phyloP scores from a whole-genome alignment of 768 basidiomycete species.

The Termitomyces sp. region DNA sequence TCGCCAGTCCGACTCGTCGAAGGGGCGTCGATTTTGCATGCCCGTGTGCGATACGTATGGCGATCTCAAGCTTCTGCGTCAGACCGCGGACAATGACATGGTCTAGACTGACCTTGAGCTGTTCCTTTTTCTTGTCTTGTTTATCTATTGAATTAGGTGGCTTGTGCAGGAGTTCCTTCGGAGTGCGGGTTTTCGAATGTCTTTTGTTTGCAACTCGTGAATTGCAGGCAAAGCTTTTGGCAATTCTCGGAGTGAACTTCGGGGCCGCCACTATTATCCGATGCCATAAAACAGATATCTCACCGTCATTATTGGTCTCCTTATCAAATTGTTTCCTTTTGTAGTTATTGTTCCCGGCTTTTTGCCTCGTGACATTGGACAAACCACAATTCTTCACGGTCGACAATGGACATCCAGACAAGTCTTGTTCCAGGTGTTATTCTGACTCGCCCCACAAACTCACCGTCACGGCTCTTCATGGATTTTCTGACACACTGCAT shows the following conservation, averaged over 20 bases:
- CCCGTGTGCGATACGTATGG: too few relatives aligned
- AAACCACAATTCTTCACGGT: neutral
- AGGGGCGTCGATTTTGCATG: too few relatives aligned
- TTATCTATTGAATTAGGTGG: neutral
- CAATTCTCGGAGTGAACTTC: neutral
- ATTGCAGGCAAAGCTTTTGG: neutral
- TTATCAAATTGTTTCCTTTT: conserved; percentile 1
- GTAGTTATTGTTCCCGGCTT: conserved; percentile 4
- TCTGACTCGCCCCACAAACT: neutral
- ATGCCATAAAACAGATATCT: neutral
- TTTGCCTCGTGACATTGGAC: conserved; percentile 12
- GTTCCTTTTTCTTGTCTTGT: neutral
- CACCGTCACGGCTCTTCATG: conserved; percentile 8
- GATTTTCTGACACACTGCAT: neutral
- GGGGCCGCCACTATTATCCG: neutral
- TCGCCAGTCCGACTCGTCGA: too few relatives aligned
- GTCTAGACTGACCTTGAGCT: neutral
- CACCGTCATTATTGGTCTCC: neutral
- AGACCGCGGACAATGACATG: neutral
- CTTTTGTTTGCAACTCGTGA: too few relatives aligned
- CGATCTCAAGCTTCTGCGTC: too few relatives aligned
- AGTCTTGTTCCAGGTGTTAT: neutral
- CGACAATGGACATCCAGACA: neutral
- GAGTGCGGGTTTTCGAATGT: neutral
- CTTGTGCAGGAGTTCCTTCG: neutral